Evolutionary conservation across 1,139 yeast genomes (phyloP), one percentile per base, ranked within the genome.

Genomic region (Geotrichum candidum): DNA sequence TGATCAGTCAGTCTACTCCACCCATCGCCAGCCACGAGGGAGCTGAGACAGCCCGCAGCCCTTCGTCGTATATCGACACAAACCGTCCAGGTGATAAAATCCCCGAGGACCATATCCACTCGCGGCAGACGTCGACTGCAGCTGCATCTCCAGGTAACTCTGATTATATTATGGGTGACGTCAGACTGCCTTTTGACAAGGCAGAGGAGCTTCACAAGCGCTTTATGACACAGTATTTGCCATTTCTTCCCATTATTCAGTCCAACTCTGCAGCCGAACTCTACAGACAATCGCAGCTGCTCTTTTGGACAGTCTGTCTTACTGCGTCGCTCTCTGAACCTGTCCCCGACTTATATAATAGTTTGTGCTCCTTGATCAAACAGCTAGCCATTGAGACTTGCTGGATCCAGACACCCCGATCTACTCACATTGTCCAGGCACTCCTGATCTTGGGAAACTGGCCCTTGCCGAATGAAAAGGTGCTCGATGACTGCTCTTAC

Each of bases 381-480:
- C 96, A 89, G 71, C 77, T 91, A 67, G 96, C 96, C 0, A 90
- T 90, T 63, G 96, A 90, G 70, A 89, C 96, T 0, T 90, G 97
- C 74, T 90, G 97, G 96, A 85, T 90, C 60, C 79, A 92, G 64
- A 91, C 97, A 0, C 97, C 97, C 1, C 80, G 97, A 69, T 89
- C 96, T 3, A 90, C 97, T 0, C 96, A 91, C 72, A 92, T 91
- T 45, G 90, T 92, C 15, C 97, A 91, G 72, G 96, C 97, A 0
- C 77, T 91, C 54, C 77, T 91, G 35, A 87, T 91, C 46, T 78
- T 91, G 52, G 85, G 94, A 23, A 84, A 85, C 48, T 91, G 97
- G 97, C 97, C 97, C 0, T 76, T 91, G 55, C 97, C 97, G 0
- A 91, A 91, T 70, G 95, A 89, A 72, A 91, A 91, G 70, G 95